These are phyloP conservation scores for Dendrocalamus latiflorus DNA, from an alignment of 202 grass and related monocot species.

Conservation along the genomic window DNA sequence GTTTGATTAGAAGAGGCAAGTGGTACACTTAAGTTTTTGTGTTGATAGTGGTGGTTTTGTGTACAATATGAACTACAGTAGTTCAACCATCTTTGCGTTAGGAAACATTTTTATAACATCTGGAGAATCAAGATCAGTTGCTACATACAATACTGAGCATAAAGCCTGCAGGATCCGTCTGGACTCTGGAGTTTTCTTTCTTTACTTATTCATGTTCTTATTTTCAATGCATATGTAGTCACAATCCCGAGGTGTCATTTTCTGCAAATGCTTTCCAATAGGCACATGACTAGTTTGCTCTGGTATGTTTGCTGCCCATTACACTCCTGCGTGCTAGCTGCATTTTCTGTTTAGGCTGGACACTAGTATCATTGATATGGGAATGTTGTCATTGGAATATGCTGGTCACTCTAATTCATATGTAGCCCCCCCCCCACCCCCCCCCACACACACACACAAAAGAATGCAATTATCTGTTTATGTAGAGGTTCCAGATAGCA, in stretches of 20 bases:
- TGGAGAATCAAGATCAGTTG: constrained; percentile 12
- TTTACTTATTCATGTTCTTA: not conserved
- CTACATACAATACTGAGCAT: not conserved
- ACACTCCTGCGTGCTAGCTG: not conserved
- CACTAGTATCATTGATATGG: too few relatives aligned
- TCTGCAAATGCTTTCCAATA: not conserved
- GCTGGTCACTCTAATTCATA: not conserved
- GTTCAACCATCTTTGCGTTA: not conserved
- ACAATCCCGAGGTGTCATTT: not conserved
- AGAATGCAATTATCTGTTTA: too few relatives aligned
- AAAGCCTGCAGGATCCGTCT: not conserved
- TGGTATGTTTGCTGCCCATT: not conserved
- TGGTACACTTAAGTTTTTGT: not conserved
- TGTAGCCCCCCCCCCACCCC: not conserved
- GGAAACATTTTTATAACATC: not conserved
- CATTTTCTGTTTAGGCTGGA: not conserved
- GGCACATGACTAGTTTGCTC: not conserved
- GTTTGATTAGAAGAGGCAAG: not conserved
- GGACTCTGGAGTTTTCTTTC: not conserved
- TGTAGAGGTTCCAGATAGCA: not conserved
- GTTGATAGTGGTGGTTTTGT: not conserved
- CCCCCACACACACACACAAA: too few relatives aligned
- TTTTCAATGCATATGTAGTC: constrained; percentile 1
- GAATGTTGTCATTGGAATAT: not conserved
- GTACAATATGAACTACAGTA: not conserved